Base-by-base conservation (phyloP, 192 early-diverging fungal genomes). In the Coemansia sp. region DNA sequence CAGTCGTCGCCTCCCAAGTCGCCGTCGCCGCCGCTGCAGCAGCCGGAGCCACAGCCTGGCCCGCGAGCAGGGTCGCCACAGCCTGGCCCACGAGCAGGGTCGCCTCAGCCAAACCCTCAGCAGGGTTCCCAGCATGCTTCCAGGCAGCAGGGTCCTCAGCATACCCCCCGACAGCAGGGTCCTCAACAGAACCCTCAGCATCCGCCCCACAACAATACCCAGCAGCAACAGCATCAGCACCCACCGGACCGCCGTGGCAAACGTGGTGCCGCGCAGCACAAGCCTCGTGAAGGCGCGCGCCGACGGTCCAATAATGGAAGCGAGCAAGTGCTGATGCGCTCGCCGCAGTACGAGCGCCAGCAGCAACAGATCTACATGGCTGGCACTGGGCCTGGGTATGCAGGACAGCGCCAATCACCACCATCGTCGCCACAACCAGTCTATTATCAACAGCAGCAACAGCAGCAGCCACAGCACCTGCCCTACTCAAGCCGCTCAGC, bases 291-390 rank as follows among this genome's bases (percentile, higher is more conserved):
- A 34, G 31, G 24, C 24, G 57, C 32, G 12, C 63, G 69, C 49
- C 61, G 77, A 30, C 68, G 72, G 50, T 71, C 57, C 18, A 28
- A 53, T n/a, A 41, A 47, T 32, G 62, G 60, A 47, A 19, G 77
- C 34, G 81, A 78, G 54, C 64, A 58, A 5, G 72, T 77, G 49
- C 71, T 78, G 14, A 73, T 82, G 67, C 62, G 69, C 54, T 74
- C 71, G 53, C 81, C 81, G 24, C 81, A 83, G 56, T 83, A 83
- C 50, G 71, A 73, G 68, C 52, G 73, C 2, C 81, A 83, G 76
- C 76, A 83, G 58, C 81, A 83, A 66, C 81, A 78, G 53, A 83
- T 83, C 16, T 78, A 83, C 60, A 60, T 63, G 64, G 57, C 54
- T 25, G 62, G 54, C 38, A 56, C 44, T 18, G 48, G 23, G 41